phyloP scores from a whole-genome alignment of 371 early-diverging fungal species.

The Mucor sp. region DNA sequence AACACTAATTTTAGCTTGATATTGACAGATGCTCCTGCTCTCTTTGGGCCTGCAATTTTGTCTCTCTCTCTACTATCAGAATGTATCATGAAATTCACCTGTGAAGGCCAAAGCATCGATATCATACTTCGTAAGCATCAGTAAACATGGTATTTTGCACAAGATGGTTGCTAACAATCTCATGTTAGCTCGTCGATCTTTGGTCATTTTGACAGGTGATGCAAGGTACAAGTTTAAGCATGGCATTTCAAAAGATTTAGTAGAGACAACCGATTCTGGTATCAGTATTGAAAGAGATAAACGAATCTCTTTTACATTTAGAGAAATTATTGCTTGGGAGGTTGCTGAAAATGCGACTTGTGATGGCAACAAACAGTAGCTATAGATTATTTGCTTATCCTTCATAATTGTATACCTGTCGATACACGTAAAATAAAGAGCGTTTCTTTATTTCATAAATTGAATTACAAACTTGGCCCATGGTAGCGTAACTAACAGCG shows the following conservation, averaged over 20 bases:
- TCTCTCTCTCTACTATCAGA: constrained; percentile 68
- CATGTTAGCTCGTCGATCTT: constrained; percentile 57
- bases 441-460: too few relatives aligned
- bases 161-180: not conserved
- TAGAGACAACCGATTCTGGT: constrained; percentile 41
- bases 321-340: constrained; percentile 40
- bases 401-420: not conserved
- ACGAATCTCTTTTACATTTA: constrained; percentile 50
- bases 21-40: constrained; percentile 55
- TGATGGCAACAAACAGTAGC: not conserved
- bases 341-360: not conserved
- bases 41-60: constrained; percentile 68
- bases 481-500: not conserved
- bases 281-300: constrained; percentile 34
- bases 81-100: constrained; percentile 70
- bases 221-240: constrained; percentile 70
- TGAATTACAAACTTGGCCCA: too few relatives aligned
- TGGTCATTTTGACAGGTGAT: constrained; percentile 65
- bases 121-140: constrained; percentile 48
- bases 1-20: not conserved
- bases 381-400: not conserved
- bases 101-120: constrained; percentile 28
- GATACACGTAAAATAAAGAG: not conserved
- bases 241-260: constrained; percentile 64
- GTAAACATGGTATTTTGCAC: not conserved